These are phyloP conservation scores for Herpotrichia juniperi DNA, from an alignment of 2,329 filamentous ascomycete species.

Conservation along the genomic window DNA sequence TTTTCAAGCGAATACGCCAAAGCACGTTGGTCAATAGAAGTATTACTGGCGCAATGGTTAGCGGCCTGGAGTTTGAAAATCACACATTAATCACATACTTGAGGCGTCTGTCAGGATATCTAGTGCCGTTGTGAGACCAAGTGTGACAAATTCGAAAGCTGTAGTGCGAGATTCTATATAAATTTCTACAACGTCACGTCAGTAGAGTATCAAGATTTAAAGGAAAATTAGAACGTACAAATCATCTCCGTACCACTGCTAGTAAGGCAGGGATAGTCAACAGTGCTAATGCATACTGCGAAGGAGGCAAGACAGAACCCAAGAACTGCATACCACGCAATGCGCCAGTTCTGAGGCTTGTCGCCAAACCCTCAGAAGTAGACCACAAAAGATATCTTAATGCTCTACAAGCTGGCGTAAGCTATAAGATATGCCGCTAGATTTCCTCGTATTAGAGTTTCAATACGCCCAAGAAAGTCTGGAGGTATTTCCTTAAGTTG, in stretches of 20 bases:
- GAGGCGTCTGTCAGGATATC: background rate
- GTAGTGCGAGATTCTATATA: background rate
- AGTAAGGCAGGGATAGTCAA: background rate
- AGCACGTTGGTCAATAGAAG: background rate
- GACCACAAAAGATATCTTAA: conserved; percentile 21
- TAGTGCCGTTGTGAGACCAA: background rate
- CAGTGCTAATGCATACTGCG: background rate
- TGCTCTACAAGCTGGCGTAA: conserved; percentile 17
- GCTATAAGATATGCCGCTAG: conserved; percentile 8
- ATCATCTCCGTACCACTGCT: background rate
- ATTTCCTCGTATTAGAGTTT: conserved; percentile 3
- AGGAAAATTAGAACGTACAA: background rate
- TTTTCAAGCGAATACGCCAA: background rate
- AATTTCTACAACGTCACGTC: background rate
- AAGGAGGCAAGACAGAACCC: background rate
- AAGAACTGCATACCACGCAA: conserved; percentile 1
- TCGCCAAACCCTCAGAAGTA: conserved; percentile 15
- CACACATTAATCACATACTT: background rate
- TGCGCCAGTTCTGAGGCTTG: conserved; percentile 6
- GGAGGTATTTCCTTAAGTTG: conserved; percentile 3
- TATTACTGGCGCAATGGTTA: background rate
- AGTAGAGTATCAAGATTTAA: background rate
- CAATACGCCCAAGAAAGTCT: conserved; percentile 6
- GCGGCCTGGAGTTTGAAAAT: too few relatives aligned
- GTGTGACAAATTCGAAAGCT: background rate